phyloP scores from a whole-genome alignment of 2,329 filamentous ascomycete species.

The Xylaria sp. region DNA sequence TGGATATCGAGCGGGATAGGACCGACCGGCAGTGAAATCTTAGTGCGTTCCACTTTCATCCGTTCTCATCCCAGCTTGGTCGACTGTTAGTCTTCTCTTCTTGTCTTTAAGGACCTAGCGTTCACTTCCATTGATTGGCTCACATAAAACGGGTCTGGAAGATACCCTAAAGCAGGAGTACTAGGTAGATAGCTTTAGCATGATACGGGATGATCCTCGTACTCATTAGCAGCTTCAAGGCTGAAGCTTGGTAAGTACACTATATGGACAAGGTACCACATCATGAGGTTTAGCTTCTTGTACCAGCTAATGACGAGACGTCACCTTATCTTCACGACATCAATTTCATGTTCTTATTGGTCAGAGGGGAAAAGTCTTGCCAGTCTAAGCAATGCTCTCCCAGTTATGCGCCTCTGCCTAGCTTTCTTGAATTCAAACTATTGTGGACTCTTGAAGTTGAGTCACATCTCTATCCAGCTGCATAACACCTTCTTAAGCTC shows the following conservation, averaged over 20 bases:
- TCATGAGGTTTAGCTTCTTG: conserved; percentile 19
- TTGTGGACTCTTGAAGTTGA: not conserved
- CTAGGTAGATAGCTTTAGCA: not conserved
- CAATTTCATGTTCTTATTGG: not conserved
- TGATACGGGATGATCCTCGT: not conserved
- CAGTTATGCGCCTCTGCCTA: not conserved
- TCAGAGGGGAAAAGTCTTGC: not conserved
- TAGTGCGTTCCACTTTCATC: conserved; percentile 16
- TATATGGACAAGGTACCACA: conserved; percentile 1
- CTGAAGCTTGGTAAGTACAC: conserved; percentile 9
- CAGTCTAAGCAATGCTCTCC: not conserved
- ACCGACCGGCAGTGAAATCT: conserved; percentile 7
- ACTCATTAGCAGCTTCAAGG: not conserved
- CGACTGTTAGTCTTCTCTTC: conserved; percentile 1
- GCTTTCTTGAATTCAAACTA: not conserved
- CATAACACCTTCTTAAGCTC: not conserved
- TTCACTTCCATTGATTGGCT: not conserved
- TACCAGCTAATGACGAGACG: conserved; percentile 26
- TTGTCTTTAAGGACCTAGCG: not conserved
- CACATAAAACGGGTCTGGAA: not conserved
- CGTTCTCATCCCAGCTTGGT: not conserved
- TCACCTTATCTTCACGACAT: conserved; percentile 25
- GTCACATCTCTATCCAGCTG: not conserved
- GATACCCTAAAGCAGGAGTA: not conserved
- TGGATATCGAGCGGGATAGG: conserved; percentile 7